Base-by-base conservation (phyloP, 768 basidiomycete genomes). In the Dictyophora rubrovolvata region DNA sequence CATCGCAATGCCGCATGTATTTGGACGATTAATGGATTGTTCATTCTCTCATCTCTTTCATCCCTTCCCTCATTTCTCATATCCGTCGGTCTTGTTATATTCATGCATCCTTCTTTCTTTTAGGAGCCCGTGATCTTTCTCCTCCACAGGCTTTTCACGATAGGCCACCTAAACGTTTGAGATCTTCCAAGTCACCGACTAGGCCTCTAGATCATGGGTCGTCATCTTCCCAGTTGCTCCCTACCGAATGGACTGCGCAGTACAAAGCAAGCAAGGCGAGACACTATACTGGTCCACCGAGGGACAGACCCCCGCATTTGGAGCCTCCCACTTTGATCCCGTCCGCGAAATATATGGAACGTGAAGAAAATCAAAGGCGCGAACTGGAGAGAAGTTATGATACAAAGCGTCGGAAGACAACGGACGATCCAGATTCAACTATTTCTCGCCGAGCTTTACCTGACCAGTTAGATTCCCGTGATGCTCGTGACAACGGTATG, bases 111-210 rank as follows among this genome's bases (percentile, higher is more conserved):
- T 60, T 72, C 69, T 72, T 67, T 66, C 70, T 68, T 74, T 70
- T 73, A 82, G 81, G 79, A 70, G 48, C 50, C 33, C 50, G 57
- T 16, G 71, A 69, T 63, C 76, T 75, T 66, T 77, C 79, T 35
- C 72, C 77, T 28, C 72, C 72, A 53, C 65, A 70, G 42, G 69
- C 65, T 58, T 34, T 74, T 69, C 62, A 74, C 73, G 59, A 65
- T 62, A 21, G 66, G 63, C 64, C 69, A n/a, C 65, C 60, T 49
- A 60, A 62, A 69, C 60, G 63, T 50, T 61, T 52, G 46, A 63
- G 57, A 60, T 65, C 63, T 60, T 46, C 55, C 61, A 58, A 23
- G 56, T 64, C 56, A 42, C 61, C 65, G 67, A 37, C 53, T 51
- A 53, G 46, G 1, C 35, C 14, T 37, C 49, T 49, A 20, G 64